Evolutionary conservation across 371 early-diverging fungal species (phyloP).

Genomic region (Syncephalis fuscata): DNA sequence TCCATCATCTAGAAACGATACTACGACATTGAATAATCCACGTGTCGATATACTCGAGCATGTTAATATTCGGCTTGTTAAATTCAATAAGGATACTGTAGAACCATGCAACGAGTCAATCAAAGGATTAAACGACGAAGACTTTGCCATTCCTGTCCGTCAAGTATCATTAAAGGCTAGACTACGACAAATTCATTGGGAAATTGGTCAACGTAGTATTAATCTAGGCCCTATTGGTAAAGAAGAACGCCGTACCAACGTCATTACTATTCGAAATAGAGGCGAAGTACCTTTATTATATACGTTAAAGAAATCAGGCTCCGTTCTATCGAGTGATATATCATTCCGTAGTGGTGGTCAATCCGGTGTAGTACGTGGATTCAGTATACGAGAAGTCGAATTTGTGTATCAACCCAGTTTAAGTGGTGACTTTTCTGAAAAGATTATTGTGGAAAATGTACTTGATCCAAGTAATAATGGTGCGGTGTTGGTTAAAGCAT

Average conservation of each 20-base stretch:
- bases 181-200: conserved; percentile 74
- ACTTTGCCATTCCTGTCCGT: conserved; percentile 70
- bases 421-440: conserved; percentile 74
- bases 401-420: conserved; percentile 86
- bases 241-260: conserved; percentile 73
- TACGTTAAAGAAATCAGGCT: conserved; percentile 87
- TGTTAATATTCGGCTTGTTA: conserved; percentile 20
- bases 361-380: conserved; percentile 80
- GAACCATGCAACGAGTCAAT: conserved; percentile 23
- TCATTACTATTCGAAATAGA: conserved; percentile 80
- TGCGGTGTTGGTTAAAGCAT: conserved; percentile 69
- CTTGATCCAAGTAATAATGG: conserved; percentile 74
- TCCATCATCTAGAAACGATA: too few relatives aligned
- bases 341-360: conserved; percentile 44
- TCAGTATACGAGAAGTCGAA: conserved; percentile 80
- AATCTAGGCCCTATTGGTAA: conserved; percentile 88
- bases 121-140: conserved; percentile 32
- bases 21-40: too few relatives aligned
- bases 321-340: conserved; percentile 87
- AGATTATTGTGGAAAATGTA: conserved; percentile 78
- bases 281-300: conserved; percentile 82
- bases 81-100: conserved; percentile 57
- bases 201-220: conserved; percentile 89
- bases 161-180: conserved; percentile 79
- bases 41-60: too few relatives aligned